Evolutionary conservation across 2,329 filamentous ascomycete species (phyloP).

Genomic region (Calonectria honghensis): DNA sequence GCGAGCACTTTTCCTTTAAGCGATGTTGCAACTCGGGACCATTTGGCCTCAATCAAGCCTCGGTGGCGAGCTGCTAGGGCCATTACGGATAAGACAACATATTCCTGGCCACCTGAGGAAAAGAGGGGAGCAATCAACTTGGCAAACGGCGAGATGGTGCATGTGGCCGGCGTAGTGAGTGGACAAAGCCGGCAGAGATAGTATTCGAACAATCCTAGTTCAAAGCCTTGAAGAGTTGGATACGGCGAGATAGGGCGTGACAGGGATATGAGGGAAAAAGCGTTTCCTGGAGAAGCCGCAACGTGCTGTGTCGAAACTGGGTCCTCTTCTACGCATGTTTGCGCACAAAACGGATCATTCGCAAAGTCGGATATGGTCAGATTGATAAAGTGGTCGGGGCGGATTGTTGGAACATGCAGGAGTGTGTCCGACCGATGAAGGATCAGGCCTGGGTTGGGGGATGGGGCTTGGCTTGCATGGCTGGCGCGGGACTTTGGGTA

Average conservation of each 20-base stretch:
- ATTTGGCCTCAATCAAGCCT: slow-evolving; percentile 44
- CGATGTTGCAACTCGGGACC: slow-evolving; percentile 44
- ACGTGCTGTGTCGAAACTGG: not conserved
- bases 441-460: not conserved
- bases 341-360: not conserved
- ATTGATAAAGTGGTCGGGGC: slow-evolving; percentile 31
- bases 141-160: slow-evolving; percentile 46
- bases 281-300: not conserved
- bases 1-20: slow-evolving; percentile 48
- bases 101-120: slow-evolving; percentile 44
- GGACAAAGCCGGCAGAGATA: slow-evolving; percentile 49
- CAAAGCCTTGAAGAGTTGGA: slow-evolving; percentile 38
- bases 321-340: slow-evolving; percentile 3
- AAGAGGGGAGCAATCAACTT: slow-evolving; percentile 49
- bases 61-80: slow-evolving; percentile 50
- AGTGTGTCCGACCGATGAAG: not conserved
- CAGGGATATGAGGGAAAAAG: not conserved
- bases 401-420: slow-evolving; percentile 8
- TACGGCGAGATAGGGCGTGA: slow-evolving; percentile 36
- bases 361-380: slow-evolving; percentile 20
- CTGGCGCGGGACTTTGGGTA: slow-evolving; percentile 51
- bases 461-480: slow-evolving; percentile 40
- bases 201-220: slow-evolving; percentile 48
- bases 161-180: slow-evolving; percentile 48
- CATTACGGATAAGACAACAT: slow-evolving; percentile 47